phyloP scores from a whole-genome alignment of 2,329 filamentous ascomycete species.

The Paracamarosporium sp. region DNA sequence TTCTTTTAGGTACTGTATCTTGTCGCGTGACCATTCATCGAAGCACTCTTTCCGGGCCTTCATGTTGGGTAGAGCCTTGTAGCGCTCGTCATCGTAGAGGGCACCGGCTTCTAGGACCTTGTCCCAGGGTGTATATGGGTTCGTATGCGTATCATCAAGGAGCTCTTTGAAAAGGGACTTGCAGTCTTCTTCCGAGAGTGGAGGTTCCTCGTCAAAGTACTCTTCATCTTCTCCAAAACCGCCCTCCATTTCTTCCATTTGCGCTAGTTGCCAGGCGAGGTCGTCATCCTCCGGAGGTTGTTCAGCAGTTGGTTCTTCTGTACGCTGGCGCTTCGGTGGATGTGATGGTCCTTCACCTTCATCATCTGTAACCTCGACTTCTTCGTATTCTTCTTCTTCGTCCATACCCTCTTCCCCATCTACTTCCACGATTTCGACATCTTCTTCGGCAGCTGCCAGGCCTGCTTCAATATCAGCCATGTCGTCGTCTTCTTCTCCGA shows the following conservation, averaged over 20 bases:
- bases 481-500: constrained; percentile 40
- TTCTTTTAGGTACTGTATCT: constrained; percentile 75
- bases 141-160: constrained; percentile 81
- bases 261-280: constrained; percentile 87
- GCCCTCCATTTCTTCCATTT: constrained; percentile 82
- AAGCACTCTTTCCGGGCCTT: constrained; percentile 82
- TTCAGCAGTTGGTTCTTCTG: constrained; percentile 50
- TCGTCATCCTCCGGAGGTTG: constrained; percentile 83
- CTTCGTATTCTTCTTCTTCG: constrained; percentile 77
- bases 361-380: constrained; percentile 73
- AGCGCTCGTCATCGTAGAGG: constrained; percentile 84
- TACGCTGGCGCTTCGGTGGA: constrained; percentile 58
- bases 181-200: constrained; percentile 77
- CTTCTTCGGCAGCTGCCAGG: constrained; percentile 36
- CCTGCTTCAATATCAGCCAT: constrained; percentile 44
- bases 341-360: constrained; percentile 58
- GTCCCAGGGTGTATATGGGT: constrained; percentile 91
- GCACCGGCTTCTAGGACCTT: constrained; percentile 82
- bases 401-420: constrained; percentile 51
- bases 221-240: constrained; percentile 82
- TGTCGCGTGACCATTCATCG: constrained; percentile 81
- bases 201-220: constrained; percentile 75
- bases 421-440: constrained; percentile 40
- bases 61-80: constrained; percentile 82
- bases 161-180: constrained; percentile 82